A percentile compares a stretch with the other conserved stretches of the same genome.
Evolutionary conservation across 495 filamentous ascomycete species (phyloP).

Genomic region (Podospora anserina): DNA sequence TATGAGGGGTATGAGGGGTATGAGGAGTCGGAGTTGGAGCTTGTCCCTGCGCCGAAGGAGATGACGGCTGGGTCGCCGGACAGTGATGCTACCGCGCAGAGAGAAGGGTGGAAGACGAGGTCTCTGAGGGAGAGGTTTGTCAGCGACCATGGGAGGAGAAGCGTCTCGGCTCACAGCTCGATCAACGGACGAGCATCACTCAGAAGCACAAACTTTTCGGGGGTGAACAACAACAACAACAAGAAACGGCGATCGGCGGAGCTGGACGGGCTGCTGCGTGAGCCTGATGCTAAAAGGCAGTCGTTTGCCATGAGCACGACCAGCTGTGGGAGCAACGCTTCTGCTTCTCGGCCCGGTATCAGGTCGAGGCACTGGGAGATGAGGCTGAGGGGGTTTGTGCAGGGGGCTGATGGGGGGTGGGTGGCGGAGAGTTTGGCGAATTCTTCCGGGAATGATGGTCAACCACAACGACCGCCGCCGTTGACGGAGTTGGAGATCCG

Average conservation of each 20-base stretch:
- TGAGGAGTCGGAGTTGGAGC: constrained; percentile 27
- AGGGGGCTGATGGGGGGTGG: constrained; percentile 43
- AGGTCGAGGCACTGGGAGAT: constrained; percentile 41
- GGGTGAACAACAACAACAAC: background rate
- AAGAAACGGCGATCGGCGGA: constrained; percentile 24
- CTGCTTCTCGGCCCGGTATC: constrained; percentile 11
- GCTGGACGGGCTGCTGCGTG: constrained; percentile 13
- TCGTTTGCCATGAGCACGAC: constrained; percentile 7
- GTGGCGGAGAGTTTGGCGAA: constrained; percentile 42
- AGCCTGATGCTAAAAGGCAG: constrained; percentile 21
- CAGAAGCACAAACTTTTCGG: constrained; percentile 26
- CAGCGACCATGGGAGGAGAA: constrained; percentile 26
- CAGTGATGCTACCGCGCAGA: constrained; percentile 19
- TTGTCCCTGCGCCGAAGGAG: constrained; percentile 18
- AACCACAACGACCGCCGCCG: background rate
- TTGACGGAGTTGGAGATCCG: background rate
- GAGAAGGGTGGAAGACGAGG: constrained; percentile 32
- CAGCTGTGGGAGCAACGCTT: background rate
- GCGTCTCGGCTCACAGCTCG: constrained; percentile 25
- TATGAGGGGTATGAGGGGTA: too few relatives aligned
- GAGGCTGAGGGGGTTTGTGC: constrained; percentile 41
- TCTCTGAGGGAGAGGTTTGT: constrained; percentile 33
- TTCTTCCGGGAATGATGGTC: background rate
- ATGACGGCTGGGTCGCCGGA: constrained; percentile 7
- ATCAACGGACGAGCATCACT: constrained; percentile 14